A percentile compares a stretch with the other conserved stretches of the same genome.
Conservation (phyloP, 495 filamentous ascomycete species). For the Tuber borchii region DNA sequence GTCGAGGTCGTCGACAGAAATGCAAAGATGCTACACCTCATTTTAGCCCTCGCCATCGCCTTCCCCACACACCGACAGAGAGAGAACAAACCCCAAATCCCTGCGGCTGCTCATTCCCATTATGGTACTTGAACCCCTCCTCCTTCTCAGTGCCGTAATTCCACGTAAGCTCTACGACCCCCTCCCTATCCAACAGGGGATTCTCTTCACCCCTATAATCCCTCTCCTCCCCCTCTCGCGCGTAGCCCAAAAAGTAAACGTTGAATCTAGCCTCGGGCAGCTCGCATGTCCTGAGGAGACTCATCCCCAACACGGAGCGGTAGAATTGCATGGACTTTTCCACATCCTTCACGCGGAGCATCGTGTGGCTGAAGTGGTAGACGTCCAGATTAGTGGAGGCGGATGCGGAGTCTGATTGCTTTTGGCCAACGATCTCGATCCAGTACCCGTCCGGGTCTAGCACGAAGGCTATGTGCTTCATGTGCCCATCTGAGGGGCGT, state of each 20-base stretch:
- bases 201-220: conserved; percentile 50
- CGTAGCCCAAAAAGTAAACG: conserved; percentile 88
- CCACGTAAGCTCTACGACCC: conserved; percentile 85
- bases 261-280: conserved; percentile 68
- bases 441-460: conserved; percentile 93
- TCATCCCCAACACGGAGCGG: conserved; percentile 83
- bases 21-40: conserved; percentile 47
- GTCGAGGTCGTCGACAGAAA: conserved; percentile 84
- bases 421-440: conserved; percentile 50
- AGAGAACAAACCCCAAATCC: conserved; percentile 61
- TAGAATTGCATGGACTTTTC: conserved; percentile 84
- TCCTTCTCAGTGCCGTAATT: conserved; percentile 96
- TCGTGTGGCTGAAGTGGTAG: conserved; percentile 63
- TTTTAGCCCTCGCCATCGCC: not conserved
- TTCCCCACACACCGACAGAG: conserved; percentile 3
- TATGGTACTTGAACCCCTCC: conserved; percentile 74
- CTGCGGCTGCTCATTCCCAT: conserved; percentile 84
- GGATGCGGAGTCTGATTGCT: conserved; percentile 51
- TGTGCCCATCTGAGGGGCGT: conserved; percentile 78
- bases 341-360: conserved; percentile 88
- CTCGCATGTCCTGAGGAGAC: conserved; percentile 64
- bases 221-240: conserved; percentile 27
- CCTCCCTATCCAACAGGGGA: conserved; percentile 63
- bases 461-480: conserved; percentile 84
- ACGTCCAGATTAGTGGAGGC: conserved; percentile 31